Conservation (phyloP, 495 filamentous ascomycete species). For the Cairneyella variabilis region DNA sequence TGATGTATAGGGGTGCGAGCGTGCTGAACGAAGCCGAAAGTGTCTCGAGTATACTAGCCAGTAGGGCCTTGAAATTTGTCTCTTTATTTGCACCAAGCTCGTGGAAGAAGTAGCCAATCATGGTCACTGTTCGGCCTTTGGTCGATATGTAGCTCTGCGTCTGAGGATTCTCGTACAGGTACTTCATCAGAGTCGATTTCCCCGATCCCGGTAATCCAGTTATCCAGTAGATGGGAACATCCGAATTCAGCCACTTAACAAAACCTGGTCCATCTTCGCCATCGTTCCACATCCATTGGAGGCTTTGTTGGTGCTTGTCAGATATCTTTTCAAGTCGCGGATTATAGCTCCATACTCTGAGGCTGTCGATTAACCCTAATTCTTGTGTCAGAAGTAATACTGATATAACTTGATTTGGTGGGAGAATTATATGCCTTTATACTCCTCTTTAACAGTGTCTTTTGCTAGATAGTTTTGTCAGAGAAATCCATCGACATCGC, state of each 20-base stretch:
- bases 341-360: slow-evolving; percentile 6
- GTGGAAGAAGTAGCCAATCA: slow-evolving; percentile 49
- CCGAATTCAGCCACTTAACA: slow-evolving; percentile 19
- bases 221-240: slow-evolving; percentile 37
- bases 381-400: slow-evolving; percentile 3
- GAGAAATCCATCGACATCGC: slow-evolving; percentile 5
- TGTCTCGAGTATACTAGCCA: slow-evolving; percentile 15
- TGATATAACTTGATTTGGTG: slow-evolving; percentile 2
- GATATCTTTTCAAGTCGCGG: slow-evolving; percentile 11
- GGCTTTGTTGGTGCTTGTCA: slow-evolving; percentile 8
- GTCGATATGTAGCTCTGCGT: neutral
- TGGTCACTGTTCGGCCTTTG: neutral
- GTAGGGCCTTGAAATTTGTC: slow-evolving; percentile 30
- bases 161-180: slow-evolving; percentile 3
- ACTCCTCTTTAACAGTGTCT: slow-evolving; percentile 4
- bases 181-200: slow-evolving; percentile 41
- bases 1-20: slow-evolving; percentile 27
- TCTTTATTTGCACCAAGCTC: slow-evolving; percentile 44
- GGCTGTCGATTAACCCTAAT: slow-evolving; percentile 8
- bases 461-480: slow-evolving; percentile 3
- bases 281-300: slow-evolving; percentile 11
- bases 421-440: slow-evolving; percentile 5
- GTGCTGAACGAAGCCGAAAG: slow-evolving; percentile 49
- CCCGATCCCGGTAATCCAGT: slow-evolving; percentile 43
- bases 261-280: slow-evolving; percentile 11